Evolutionary conservation across 257 asterid genomes (phyloP), one percentile per base, ranked within the genome.

Genomic region (Nicotiana otophora): DNA sequence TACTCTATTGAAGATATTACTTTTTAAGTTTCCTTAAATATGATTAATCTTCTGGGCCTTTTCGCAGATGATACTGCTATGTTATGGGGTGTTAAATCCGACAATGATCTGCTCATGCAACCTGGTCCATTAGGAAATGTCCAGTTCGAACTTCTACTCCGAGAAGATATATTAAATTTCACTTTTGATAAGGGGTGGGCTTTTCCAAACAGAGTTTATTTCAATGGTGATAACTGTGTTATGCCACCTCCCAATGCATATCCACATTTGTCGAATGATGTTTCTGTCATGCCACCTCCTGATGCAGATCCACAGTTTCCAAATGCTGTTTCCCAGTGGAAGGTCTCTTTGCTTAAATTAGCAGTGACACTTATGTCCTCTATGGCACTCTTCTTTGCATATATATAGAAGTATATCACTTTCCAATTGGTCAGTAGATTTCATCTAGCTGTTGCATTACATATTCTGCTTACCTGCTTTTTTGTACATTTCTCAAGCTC

Each of bases 111-210:
- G 55, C 94, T 92, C 39, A 78, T 63, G 85, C 93, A 89, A 84
- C 96, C 95, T 1, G 97, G 97, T 81, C 95, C 91, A 55, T 82
- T 67, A 2, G 98, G 97, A 68, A 91, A 92, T 77, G 97, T 91
- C 82, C 97, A 91, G 86, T 95, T 97, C 1, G 98, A 93, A 89
- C 96, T 95, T 85, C 90, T 92, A 28, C 91, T 95, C 89, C 87
- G 67, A 10, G 92, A 95, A 87, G 97, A 91, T 85, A 83, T 80
- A 80, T 87, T 90, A 23, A 92, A 90, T 48, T 91, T 92, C 89
- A 90, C 94, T n/a, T 93, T 88, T 53, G 97, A 91, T 19, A 91
- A 92, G 87, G 97, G 95, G 12, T 92, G 98, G 97, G 97, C 92
- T 69, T 94, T 94, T 57, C 98, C 98, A 1, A 83, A 89, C 84